Evolutionary conservation across 2,329 filamentous ascomycete species (phyloP).

Genomic region (Colletotrichum horii): DNA sequence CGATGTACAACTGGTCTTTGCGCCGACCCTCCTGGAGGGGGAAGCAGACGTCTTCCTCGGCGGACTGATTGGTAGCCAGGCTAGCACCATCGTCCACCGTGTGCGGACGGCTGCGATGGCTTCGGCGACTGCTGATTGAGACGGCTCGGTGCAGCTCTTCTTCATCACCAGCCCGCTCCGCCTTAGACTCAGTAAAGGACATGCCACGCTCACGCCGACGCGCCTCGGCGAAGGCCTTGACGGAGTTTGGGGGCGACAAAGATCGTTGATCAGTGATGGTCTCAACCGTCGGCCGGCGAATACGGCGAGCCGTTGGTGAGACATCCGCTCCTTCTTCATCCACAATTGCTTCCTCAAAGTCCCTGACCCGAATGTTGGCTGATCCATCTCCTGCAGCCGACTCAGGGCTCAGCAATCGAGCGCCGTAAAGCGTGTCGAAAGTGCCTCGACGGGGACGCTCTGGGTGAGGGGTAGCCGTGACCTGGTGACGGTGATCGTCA

Average conservation of each 20-base stretch:
- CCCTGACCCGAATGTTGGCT: conserved; percentile 65
- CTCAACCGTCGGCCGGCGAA: conserved; percentile 62
- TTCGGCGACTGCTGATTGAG: conserved; percentile 71
- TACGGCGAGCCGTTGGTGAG: conserved; percentile 48
- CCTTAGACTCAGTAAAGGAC: conserved; percentile 56
- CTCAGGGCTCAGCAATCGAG: conserved; percentile 49
- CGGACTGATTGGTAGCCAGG: conserved; percentile 70
- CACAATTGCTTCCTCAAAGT: conserved; percentile 85
- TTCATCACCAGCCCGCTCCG: conserved; percentile 43
- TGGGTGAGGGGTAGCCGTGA: conserved; percentile 62
- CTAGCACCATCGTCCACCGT: conserved; percentile 68
- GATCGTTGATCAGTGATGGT: conserved; percentile 68
- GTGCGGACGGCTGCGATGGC: conserved; percentile 61
- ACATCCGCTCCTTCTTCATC: conserved; percentile 70
- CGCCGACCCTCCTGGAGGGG: conserved; percentile 72
- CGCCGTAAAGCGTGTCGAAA: conserved; percentile 71
- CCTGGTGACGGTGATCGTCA: conserved; percentile 83
- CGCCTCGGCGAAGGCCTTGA: conserved; percentile 94
- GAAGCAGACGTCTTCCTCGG: conserved; percentile 89
- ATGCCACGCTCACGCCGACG: conserved; percentile 81
- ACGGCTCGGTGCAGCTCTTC: conserved; percentile 71
- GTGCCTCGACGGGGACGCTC: conserved; percentile 73
- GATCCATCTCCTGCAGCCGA: background rate
- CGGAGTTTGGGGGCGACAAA: conserved; percentile 90
- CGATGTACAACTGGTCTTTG: conserved; percentile 80